Evolutionary conservation across 306 rosid genomes (phyloP).

Genomic region (Hippophae tibetana): DNA sequence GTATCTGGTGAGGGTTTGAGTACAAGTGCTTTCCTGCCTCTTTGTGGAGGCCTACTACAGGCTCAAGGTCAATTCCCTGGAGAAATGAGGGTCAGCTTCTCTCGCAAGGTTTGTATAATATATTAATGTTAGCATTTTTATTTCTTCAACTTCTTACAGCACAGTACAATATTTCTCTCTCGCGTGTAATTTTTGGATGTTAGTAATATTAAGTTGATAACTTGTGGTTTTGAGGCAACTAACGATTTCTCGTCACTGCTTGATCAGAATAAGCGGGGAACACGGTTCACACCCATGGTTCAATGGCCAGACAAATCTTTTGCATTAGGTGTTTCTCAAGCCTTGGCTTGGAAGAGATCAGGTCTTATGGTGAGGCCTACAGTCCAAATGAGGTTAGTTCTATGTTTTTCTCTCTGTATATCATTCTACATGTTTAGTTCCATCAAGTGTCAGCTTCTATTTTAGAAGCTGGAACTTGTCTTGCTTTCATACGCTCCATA

Average conservation of each 20-base stretch:
- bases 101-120: constrained; percentile 67
- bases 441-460: no score
- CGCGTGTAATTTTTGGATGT: not conserved
- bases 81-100: constrained; percentile 94
- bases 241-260: constrained; percentile 10
- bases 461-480: no score
- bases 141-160: no score
- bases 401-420: not conserved
- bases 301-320: constrained; percentile 97
- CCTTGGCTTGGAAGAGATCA: constrained; percentile 92
- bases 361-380: constrained; percentile 96
- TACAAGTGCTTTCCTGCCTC: constrained; percentile 80
- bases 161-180: not conserved
- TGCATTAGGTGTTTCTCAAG: constrained; percentile 81
- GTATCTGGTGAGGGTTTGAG: constrained; percentile 93
- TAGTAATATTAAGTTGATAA: not conserved
- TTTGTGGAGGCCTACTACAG: constrained; percentile 95
- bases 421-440: no score
- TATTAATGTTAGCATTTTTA: not conserved
- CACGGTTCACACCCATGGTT: constrained; percentile 74
- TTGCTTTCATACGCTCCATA: no score
- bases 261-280: constrained; percentile 87
- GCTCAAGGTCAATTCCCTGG: constrained; percentile 99
- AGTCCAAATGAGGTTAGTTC: constrained; percentile 69
- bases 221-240: constrained; percentile 9